A percentile compares a stretch with the other conserved stretches of the same genome.
These are phyloP conservation scores for Phytophthora europaea DNA, from an alignment of 352 stramenopile genomes.

Conservation along the genomic window DNA sequence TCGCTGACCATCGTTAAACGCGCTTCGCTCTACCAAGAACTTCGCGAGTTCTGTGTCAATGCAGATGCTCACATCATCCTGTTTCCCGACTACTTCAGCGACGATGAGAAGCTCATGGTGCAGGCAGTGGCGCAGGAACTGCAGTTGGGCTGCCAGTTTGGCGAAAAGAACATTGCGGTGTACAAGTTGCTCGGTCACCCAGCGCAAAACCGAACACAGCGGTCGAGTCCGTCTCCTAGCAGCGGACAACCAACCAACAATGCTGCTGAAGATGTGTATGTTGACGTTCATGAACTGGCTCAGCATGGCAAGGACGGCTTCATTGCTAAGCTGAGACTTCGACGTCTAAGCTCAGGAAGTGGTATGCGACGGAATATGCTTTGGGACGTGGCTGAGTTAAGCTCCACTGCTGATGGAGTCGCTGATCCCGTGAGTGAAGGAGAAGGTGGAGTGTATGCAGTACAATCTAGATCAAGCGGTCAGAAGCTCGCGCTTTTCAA, in stretches of 20 bases:
- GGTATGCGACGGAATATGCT: slow-evolving; percentile 80
- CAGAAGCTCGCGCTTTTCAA: slow-evolving; percentile 89
- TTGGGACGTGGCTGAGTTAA: slow-evolving; percentile 77
- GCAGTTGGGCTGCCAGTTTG: slow-evolving; percentile 68
- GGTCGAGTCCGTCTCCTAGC: slow-evolving; percentile 3
- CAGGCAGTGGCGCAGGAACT: slow-evolving; percentile 62
- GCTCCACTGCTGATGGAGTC: slow-evolving; percentile 57
- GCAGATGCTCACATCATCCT: slow-evolving; percentile 61
- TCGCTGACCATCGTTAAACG: slow-evolving; percentile 41
- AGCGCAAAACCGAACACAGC: slow-evolving; percentile 23
- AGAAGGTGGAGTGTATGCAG: slow-evolving; percentile 77
- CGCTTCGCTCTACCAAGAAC: slow-evolving; percentile 65
- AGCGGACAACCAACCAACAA: slow-evolving; percentile 9
- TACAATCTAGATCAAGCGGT: slow-evolving; percentile 71
- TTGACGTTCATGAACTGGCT: slow-evolving; percentile 74
- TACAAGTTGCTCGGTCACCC: slow-evolving; percentile 55
- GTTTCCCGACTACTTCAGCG: slow-evolving; percentile 76
- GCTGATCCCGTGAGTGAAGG: slow-evolving; percentile 69
- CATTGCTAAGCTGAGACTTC: slow-evolving; percentile 65
- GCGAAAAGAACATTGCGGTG: slow-evolving; percentile 66
- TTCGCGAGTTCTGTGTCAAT: slow-evolving; percentile 64
- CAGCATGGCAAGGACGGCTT: slow-evolving; percentile 83
- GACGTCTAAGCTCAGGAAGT: slow-evolving; percentile 63
- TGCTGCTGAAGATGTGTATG: slow-evolving; percentile 66
- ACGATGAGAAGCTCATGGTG: slow-evolving; percentile 65